These are phyloP conservation scores for Coemansia sp. DNA, from an alignment of 192 early-diverging fungal genomes.

Conservation along the genomic window DNA sequence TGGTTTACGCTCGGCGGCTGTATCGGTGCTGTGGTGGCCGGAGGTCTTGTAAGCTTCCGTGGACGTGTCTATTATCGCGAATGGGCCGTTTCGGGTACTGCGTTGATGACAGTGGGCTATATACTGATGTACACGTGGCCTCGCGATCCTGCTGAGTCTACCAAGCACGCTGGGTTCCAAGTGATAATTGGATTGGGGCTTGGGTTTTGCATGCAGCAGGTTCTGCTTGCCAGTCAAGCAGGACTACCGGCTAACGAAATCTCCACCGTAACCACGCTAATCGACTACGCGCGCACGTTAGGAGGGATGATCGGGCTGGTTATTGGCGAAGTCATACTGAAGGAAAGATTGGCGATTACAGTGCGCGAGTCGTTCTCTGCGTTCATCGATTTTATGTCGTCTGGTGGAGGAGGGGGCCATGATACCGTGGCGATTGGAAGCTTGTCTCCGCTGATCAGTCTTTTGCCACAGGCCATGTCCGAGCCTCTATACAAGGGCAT, in stretches of 20 bases:
- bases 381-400: constrained; percentile 7
- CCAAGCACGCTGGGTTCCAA: constrained; percentile 34
- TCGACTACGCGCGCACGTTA: constrained; percentile 52
- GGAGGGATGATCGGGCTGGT: constrained; percentile 58
- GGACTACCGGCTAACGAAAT: constrained; percentile 43
- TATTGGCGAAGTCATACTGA: constrained; percentile 47
- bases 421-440: constrained; percentile 34
- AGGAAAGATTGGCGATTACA: constrained; percentile 42
- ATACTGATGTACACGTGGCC: constrained; percentile 51
- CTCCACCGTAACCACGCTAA: constrained; percentile 50
- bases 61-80: constrained; percentile 40
- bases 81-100: constrained; percentile 41
- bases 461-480: constrained; percentile 21
- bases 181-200: constrained; percentile 46
- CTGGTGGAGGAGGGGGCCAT: constrained; percentile 15
- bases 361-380: constrained; percentile 23
- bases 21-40: constrained; percentile 24
- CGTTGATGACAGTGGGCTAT: constrained; percentile 43
- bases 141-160: constrained; percentile 9
- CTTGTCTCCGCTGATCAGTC: constrained; percentile 38
- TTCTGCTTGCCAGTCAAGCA: constrained; percentile 45
- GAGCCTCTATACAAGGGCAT: constrained; percentile 34
- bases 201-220: constrained; percentile 55
- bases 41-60: constrained; percentile 30
- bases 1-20: constrained; percentile 41